Evolutionary conservation across 2,329 filamentous ascomycete species (phyloP), one percentile per base, ranked within the genome.

Genomic region (Aspergillus hortae): DNA sequence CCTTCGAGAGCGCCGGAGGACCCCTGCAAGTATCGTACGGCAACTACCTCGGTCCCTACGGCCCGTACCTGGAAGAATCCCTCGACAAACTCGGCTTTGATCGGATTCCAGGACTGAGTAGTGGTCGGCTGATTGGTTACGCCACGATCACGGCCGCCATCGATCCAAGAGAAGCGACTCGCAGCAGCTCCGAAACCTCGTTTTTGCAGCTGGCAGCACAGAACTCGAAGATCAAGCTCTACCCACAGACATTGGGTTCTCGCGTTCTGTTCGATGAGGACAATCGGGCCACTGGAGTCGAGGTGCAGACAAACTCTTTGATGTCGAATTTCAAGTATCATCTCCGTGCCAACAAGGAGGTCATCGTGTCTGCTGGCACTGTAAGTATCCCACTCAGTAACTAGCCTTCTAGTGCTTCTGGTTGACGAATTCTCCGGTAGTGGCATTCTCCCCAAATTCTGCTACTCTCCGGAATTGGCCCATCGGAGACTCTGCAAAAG

Each of bases 211-310:
- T 57, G 1, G 45, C 15, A 5, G 32, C 38, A 4, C 25, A 38
- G 32, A 33, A 9, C 3, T n/a, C 40, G 6, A 63, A 67, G 4
- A 63, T 78, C 5, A 70, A 63, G 10, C 58, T 79, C 1, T 79
- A 73, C 44, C 66, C 60, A 0, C 47, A 66, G 2, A 76, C 75
- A 0, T 56, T 71, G 6, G 78, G 72, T 2, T 70, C 72, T 54
- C 69, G 64, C 38, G 70, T 81, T 1, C 23, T 77, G 0, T 80
- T 83, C 55, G 74, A 82, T 47, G 80, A 36, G 66, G 69, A 30
- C 67, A 63, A 5, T 65, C 9, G 62, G 9, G 72, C 71, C 38
- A 67, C 63, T 1, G 77, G 77, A 7, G 75, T 83, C 2, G 70
- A 70, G 6, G 73, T 78, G 10, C n/a, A n/a, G 32, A 33, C 69